phyloP scores from a whole-genome alignment of 2,329 filamentous ascomycete genomes.

The Cytospora paraplurivora region DNA sequence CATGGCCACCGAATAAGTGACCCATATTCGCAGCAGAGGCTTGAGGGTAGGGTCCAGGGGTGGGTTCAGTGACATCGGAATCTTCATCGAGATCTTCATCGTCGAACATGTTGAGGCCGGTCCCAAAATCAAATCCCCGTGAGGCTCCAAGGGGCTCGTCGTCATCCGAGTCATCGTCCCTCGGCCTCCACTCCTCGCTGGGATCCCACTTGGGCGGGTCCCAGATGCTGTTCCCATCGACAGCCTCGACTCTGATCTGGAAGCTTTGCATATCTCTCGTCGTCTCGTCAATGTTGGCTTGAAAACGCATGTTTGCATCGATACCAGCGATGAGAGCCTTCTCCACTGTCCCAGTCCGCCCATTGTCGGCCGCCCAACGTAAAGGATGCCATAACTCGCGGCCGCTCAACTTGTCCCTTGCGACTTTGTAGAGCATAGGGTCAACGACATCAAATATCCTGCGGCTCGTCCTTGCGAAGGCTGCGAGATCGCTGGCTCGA shows the following conservation, averaged over 20 bases:
- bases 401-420: slow-evolving; percentile 14
- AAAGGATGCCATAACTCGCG: slow-evolving; percentile 31
- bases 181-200: slow-evolving; percentile 14
- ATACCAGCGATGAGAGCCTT: slow-evolving; percentile 34
- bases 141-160: neutral
- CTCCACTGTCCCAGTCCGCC: slow-evolving; percentile 32
- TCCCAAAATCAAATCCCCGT: neutral
- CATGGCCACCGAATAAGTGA: neutral
- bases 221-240: neutral
- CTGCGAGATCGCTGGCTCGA: slow-evolving; percentile 31
- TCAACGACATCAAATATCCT: slow-evolving; percentile 32
- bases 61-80: neutral
- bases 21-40: neutral
- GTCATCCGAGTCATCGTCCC: slow-evolving; percentile 13
- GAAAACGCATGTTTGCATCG: slow-evolving; percentile 33
- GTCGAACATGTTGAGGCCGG: neutral
- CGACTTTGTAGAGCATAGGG: slow-evolving; percentile 34
- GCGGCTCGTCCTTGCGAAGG: slow-evolving; percentile 32
- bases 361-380: slow-evolving; percentile 34
- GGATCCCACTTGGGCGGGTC: neutral
- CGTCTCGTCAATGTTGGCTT: slow-evolving; percentile 10
- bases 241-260: slow-evolving; percentile 3
- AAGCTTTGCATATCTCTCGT: slow-evolving; percentile 13
- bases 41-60: no score
- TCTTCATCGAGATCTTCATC: neutral